Evolutionary conservation across 305 asterid genomes (phyloP).

Genomic region (Solanum hybrid): DNA sequence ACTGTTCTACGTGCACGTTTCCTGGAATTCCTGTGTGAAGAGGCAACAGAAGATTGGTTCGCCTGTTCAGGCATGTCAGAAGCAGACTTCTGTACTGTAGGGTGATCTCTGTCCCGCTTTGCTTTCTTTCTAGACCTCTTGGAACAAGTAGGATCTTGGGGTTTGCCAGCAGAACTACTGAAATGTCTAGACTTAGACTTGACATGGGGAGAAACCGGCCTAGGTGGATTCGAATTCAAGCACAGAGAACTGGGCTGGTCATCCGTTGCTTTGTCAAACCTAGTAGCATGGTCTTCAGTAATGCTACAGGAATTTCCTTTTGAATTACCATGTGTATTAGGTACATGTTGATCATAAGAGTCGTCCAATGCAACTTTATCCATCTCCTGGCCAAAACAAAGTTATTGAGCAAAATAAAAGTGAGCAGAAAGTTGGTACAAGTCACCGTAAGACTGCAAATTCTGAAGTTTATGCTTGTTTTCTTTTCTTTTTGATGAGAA

Average conservation of each 20-base stretch:
- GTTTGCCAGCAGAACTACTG: slow-evolving; percentile 27
- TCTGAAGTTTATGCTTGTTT: neutral
- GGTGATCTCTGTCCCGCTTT: slow-evolving; percentile 3
- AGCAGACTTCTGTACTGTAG: slow-evolving; percentile 13
- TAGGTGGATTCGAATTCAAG: slow-evolving; percentile 44
- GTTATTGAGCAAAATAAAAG: neutral
- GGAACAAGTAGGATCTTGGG: slow-evolving; percentile 19
- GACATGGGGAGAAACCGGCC: slow-evolving; percentile 35
- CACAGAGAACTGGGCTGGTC: slow-evolving; percentile 15
- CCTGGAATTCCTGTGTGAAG: slow-evolving; percentile 27
- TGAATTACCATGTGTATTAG: slow-evolving; percentile 8
- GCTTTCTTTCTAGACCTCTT: slow-evolving; percentile 10
- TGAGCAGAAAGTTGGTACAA: neutral
- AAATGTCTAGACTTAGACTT: slow-evolving; percentile 20
- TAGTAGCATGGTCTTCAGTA: slow-evolving; percentile 19
- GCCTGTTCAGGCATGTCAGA: slow-evolving; percentile 13
- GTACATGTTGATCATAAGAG: slow-evolving; percentile 18
- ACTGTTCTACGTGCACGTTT: slow-evolving; percentile 38
- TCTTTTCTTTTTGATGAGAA: neutral
- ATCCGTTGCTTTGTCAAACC: slow-evolving; percentile 12
- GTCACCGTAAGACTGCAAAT: neutral
- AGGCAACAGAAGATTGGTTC: slow-evolving; percentile 6
- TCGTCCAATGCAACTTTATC: slow-evolving; percentile 29
- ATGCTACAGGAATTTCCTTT: slow-evolving; percentile 24
- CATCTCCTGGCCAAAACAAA: slow-evolving; percentile 40